phyloP scores from a whole-genome alignment of 1,139 yeast genomes.

The Candida tropicalis region DNA sequence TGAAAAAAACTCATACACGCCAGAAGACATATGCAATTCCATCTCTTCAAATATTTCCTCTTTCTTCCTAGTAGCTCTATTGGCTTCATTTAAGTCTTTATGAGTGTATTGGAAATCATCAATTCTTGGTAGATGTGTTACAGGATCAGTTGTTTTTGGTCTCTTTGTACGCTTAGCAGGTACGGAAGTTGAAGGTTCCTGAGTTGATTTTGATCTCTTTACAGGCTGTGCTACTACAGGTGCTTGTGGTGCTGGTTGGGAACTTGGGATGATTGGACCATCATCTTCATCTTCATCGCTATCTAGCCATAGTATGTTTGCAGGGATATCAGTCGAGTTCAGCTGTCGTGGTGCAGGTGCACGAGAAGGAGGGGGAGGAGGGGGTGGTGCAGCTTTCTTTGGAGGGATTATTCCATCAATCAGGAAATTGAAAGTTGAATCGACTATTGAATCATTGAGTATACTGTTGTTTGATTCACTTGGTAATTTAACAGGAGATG shows the following conservation, averaged over 20 bases:
- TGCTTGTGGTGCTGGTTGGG: conserved; percentile 5
- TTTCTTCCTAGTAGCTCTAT: conserved; percentile 49
- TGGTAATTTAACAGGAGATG: conserved; percentile 1
- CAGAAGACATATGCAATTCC: conserved; percentile 35
- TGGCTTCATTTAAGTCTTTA: conserved; percentile 49
- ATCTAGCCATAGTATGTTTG: conserved; percentile 16
- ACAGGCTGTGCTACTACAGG: conserved; percentile 3
- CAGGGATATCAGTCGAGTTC: conserved; percentile 8
- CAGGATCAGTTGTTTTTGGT: conserved; percentile 11
- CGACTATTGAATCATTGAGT: conserved; percentile 14
- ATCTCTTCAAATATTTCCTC: conserved; percentile 55
- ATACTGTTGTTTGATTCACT: neutral
- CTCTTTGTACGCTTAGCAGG: conserved; percentile 8
- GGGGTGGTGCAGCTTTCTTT: neutral
- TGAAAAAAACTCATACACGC: conserved; percentile 9
- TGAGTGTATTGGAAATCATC: conserved; percentile 20
- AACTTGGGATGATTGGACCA: neutral
- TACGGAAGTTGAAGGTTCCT: conserved; percentile 4
- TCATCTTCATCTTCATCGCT: conserved; percentile 16
- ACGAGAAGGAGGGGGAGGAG: neutral
- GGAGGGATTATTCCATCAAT: neutral
- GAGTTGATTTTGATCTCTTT: conserved; percentile 12
- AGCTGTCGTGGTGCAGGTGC: neutral
- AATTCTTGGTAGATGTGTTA: conserved; percentile 10
- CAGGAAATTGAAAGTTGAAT: conserved; percentile 17